A percentile compares a stretch with the other conserved stretches of the same genome.
Evolutionary conservation across 176 grass and related monocot species (phyloP).

Genomic region (Phragmites australis): DNA sequence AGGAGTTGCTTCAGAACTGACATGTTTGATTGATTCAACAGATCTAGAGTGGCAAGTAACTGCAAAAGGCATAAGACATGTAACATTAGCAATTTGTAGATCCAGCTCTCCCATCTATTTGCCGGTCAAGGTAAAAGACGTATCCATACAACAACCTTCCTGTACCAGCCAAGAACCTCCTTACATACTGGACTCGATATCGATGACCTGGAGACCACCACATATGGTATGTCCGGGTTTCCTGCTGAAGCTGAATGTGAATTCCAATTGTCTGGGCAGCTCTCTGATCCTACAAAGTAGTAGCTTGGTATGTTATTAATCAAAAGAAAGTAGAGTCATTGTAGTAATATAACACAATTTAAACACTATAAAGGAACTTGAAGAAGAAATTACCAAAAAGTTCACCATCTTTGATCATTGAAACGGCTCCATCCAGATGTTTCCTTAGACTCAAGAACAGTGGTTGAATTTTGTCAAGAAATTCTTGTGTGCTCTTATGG

Average conservation of each 20-base stretch:
- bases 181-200: conserved; percentile 63
- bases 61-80: conserved; percentile 36
- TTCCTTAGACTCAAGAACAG: conserved; percentile 69
- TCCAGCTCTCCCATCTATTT: not conserved
- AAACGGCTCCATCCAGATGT: conserved; percentile 72
- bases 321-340: not conserved
- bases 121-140: conserved; percentile 16
- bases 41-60: conserved; percentile 61
- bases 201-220: conserved; percentile 58
- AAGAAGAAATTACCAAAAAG: conserved; percentile 26
- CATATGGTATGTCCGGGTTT: conserved; percentile 77
- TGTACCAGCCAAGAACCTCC: conserved; percentile 90
- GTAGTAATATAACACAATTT: conserved; percentile 6
- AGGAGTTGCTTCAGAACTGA: conserved; percentile 75
- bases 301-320: not conserved
- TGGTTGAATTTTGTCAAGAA: conserved; percentile 68
- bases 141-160: conserved; percentile 66
- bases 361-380: conserved; percentile 1
- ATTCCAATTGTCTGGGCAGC: conserved; percentile 66
- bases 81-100: conserved; percentile 22
- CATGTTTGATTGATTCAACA: conserved; percentile 64
- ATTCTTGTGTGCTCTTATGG: conserved; percentile 47
- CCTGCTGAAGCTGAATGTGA: conserved; percentile 66
- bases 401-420: conserved; percentile 68
- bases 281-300: conserved; percentile 56